Percentiles rank a stretch among this genome's conserved stretches.
Evolutionary conservation across 768 basidiomycete species (phyloP).

Genomic region (Podaxis carcinomalis): DNA sequence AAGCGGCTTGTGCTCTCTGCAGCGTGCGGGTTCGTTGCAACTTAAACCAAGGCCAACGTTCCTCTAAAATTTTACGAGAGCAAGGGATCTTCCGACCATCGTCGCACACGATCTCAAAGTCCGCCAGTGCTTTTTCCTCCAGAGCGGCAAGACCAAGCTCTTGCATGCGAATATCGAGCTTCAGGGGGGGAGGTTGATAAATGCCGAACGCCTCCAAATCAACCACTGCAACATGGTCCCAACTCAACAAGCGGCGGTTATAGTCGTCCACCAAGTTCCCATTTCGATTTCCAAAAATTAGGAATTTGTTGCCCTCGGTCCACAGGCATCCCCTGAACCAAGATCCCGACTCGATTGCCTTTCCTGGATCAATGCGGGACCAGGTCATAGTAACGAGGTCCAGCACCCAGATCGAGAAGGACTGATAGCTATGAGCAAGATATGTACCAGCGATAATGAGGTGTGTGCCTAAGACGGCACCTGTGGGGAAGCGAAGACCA

Average conservation of each 20-base stretch:
- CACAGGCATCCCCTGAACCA: conserved; percentile 94
- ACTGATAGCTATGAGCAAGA: conserved; percentile 89
- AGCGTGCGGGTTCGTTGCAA: conserved; percentile 60
- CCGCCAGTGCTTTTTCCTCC: conserved; percentile 76
- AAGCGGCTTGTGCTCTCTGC: conserved; percentile 48
- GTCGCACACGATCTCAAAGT: conserved; percentile 91
- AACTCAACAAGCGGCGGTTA: conserved; percentile 83
- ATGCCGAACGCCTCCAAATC: conserved; percentile 95
- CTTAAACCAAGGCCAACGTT: conserved; percentile 95
- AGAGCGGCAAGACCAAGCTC: conserved; percentile 81
- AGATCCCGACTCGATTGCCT: conserved; percentile 79
- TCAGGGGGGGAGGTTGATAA: conserved; percentile 77
- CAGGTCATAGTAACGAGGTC: conserved; percentile 80
- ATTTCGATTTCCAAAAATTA: conserved; percentile 87
- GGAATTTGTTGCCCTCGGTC: conserved; percentile 77
- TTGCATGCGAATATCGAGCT: conserved; percentile 68
- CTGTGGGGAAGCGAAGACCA: conserved; percentile 93
- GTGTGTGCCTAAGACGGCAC: conserved; percentile 85
- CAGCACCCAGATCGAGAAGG: conserved; percentile 95
- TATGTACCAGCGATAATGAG: conserved; percentile 96
- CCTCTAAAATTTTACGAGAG: conserved; percentile 79
- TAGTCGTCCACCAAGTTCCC: conserved; percentile 92
- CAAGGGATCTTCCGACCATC: conserved; percentile 82
- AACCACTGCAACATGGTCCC: conserved; percentile 89
- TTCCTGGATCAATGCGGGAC: conserved; percentile 86